Evolutionary conservation across 169 alveolate species (phyloP), one percentile per base, ranked within the genome.

Genomic region (Plasmodium blacklocki): DNA sequence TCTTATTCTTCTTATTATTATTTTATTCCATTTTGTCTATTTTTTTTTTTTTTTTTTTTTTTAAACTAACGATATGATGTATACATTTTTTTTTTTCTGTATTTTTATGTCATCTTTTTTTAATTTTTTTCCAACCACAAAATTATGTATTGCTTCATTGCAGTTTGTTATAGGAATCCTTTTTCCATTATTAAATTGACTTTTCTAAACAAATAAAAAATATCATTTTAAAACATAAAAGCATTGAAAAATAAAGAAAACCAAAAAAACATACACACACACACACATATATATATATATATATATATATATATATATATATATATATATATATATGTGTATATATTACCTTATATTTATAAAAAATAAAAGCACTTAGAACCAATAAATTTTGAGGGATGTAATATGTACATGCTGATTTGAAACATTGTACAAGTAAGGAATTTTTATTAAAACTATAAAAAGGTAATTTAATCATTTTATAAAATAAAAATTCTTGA

Each of bases 391-490:
- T 68, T 39, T 83, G 91, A 26, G 91, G 91, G 26, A 83, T 58
- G 64, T 83, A 83, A 68, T 83, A 83, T 45, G 21, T 18, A 18
- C 70, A 58, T 59, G 91, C 76, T 60, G 63, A 80, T 64, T 83
- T 83, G 60, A 67, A 68, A 26, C 91, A 83, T 29, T 83, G 91
- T 18, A 83, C 91, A 19, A 83, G 26, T 60, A 83, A 70, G 47
- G 91, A 83, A 49, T 83, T 67, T 58, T 83, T 83, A 45, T 83
- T 83, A 70, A 83, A 83, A 39, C 85, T 83, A 29, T 83, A 83
- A 83, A 83, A 83, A n/a, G 91, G 91, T n/a, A 43, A 83, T 58
- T 83, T 67, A 83, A 83, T 18, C 91, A 83, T 83, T 43, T 32
- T 67, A 9, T 50, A 50, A 29, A 29, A 29, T 29, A 29, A 3